A percentile compares a stretch with the other conserved stretches of the same genome.
Conservation (phyloP, 495 filamentous ascomycete genomes). For the Hypoxylon fuscum region DNA sequence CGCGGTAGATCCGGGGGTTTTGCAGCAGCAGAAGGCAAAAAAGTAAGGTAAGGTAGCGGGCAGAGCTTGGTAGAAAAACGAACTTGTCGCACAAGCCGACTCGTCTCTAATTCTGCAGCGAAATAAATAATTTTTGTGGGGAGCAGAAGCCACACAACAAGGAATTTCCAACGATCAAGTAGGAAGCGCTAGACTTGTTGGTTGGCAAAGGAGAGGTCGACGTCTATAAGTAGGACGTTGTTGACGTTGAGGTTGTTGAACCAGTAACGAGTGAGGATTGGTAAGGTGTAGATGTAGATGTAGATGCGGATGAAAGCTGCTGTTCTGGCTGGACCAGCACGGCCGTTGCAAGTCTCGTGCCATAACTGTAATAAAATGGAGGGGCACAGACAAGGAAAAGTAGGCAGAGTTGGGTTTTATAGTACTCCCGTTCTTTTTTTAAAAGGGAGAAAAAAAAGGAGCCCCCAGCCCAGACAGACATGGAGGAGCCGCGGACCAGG, state of each 20-base stretch:
- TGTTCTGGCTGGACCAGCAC: constrained; percentile 51
- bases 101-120: constrained; percentile 28
- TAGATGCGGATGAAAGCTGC: constrained; percentile 19
- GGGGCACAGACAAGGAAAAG: constrained; percentile 49
- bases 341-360: constrained; percentile 56
- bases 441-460: constrained; percentile 39
- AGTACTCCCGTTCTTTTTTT: constrained; percentile 41
- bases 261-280: constrained; percentile 27
- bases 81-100: constrained; percentile 36
- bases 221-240: constrained; percentile 14
- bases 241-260: constrained; percentile 40
- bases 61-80: constrained; percentile 19
- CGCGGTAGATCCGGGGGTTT: constrained; percentile 36
- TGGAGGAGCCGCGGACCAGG: constrained; percentile 41
- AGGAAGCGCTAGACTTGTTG: constrained; percentile 18
- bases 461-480: constrained; percentile 35
- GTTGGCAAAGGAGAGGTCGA: constrained; percentile 13
- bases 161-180: constrained; percentile 23
- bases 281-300: too few relatives aligned
- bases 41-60: constrained; percentile 29
- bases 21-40: constrained; percentile 22
- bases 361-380: constrained; percentile 51
- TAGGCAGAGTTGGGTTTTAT: constrained; percentile 56
- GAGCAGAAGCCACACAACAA: constrained; percentile 8
- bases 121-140: constrained; percentile 34